phyloP scores from a whole-genome alignment of 176 grass and related monocot species.

The Carex scoparia region DNA sequence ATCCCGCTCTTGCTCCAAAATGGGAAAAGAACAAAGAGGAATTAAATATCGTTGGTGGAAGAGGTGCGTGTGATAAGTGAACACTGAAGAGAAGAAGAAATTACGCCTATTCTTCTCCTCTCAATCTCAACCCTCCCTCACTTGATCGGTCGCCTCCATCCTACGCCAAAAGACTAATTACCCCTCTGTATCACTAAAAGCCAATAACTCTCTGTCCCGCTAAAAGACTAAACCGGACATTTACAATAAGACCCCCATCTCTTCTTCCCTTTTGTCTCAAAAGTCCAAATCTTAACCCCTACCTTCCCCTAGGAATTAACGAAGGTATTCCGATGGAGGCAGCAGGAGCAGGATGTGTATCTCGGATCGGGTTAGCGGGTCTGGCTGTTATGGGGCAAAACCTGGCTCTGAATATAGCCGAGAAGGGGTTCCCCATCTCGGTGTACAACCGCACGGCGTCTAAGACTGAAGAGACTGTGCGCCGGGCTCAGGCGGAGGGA shows the following conservation, averaged over 20 bases:
- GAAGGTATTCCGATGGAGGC: constrained; percentile 18
- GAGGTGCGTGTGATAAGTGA: no score
- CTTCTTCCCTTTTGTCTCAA: not conserved
- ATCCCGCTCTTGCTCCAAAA: no score
- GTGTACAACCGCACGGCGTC: constrained; percentile 87
- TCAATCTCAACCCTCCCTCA: no score
- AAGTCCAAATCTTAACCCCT: not conserved
- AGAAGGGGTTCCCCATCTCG: constrained; percentile 89
- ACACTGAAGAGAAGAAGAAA: no score
- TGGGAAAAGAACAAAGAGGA: no score
- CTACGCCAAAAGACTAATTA: no score
- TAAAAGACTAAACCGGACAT: not conserved
- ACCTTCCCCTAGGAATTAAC: not conserved
- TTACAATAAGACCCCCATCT: not conserved
- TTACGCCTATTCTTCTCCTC: no score
- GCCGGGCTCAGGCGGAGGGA: constrained; percentile 53
- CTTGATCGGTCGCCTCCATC: no score
- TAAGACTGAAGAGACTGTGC: constrained; percentile 73
- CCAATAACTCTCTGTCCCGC: not conserved
- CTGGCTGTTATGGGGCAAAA: constrained; percentile 95
- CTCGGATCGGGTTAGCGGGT: constrained; percentile 71
- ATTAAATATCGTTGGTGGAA: no score
- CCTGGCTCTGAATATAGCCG: constrained; percentile 88
- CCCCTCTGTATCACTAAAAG: not conserved
- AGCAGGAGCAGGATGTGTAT: constrained; percentile 18